A percentile compares a stretch with the other conserved stretches of the same genome.
Evolutionary conservation across 495 filamentous ascomycete species (phyloP).

Genomic region (Aspergillus taichungensis): DNA sequence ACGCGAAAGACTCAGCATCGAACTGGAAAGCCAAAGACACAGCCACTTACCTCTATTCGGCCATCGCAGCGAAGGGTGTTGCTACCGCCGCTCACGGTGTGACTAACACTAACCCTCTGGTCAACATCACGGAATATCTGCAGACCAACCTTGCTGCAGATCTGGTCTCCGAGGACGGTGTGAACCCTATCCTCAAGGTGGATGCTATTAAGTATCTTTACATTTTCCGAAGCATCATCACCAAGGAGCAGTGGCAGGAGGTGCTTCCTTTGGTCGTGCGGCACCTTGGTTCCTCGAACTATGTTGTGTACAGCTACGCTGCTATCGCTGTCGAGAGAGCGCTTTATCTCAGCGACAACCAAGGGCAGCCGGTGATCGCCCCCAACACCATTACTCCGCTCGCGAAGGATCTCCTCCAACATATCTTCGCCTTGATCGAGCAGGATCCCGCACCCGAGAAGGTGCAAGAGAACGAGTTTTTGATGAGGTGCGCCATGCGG

Average conservation of each 20-base stretch:
- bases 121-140: slow-evolving; percentile 90
- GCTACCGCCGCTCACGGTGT: slow-evolving; percentile 81
- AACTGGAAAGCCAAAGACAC: slow-evolving; percentile 98
- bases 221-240: slow-evolving; percentile 83
- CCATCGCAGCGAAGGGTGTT: slow-evolving; percentile 84
- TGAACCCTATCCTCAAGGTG: slow-evolving; percentile 83
- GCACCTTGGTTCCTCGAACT: slow-evolving; percentile 76
- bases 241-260: slow-evolving; percentile 76
- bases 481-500: slow-evolving; percentile 97
- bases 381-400: slow-evolving; percentile 64
- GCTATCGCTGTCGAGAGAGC: slow-evolving; percentile 89
- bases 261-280: slow-evolving; percentile 86
- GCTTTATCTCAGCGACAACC: slow-evolving; percentile 66
- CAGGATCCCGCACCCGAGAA: slow-evolving; percentile 74
- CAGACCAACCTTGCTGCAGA: slow-evolving; percentile 80
- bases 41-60: slow-evolving; percentile 87
- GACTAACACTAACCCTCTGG: slow-evolving; percentile 70
- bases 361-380: slow-evolving; percentile 65
- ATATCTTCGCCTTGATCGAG: slow-evolving; percentile 87
- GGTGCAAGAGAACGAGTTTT: slow-evolving; percentile 96
- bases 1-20: slow-evolving; percentile 53
- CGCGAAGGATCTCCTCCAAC: slow-evolving; percentile 76
- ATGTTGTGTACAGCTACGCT: slow-evolving; percentile 95
- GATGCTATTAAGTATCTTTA: slow-evolving; percentile 97
- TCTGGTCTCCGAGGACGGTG: slow-evolving; percentile 53